Percentiles rank a stretch among this genome's conserved stretches.
Conservation (phyloP, 768 basidiomycete genomes). For the Leccinum subgranulosum region DNA sequence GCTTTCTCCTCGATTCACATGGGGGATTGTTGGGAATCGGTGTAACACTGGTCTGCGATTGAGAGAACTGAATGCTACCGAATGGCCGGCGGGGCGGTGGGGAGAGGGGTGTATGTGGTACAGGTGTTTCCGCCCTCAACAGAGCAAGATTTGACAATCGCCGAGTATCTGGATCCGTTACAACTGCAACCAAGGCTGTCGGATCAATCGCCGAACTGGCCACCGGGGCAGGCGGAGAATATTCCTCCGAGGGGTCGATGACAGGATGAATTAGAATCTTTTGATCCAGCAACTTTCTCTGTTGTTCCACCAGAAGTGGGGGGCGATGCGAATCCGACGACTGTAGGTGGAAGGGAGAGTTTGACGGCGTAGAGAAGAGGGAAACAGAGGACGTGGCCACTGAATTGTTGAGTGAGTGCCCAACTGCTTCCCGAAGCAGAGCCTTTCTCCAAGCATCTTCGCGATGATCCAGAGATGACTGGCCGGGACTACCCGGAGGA, state of each 20-base stretch:
- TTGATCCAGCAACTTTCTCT: constrained; percentile 36
- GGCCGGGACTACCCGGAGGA: constrained; percentile 58
- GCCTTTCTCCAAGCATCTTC: constrained; percentile 77
- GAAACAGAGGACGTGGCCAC: constrained; percentile 41
- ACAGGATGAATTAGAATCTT: constrained; percentile 43
- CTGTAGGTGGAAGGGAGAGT: constrained; percentile 20
- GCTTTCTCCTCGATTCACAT: constrained; percentile 13
- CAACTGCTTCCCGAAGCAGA: constrained; percentile 73
- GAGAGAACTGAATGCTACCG: constrained; percentile 43
- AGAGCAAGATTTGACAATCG: constrained; percentile 44
- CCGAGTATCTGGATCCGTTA: constrained; percentile 32
- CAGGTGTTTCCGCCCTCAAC: constrained; percentile 64
- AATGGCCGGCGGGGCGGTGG: constrained; percentile 59
- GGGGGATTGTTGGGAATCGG: constrained; percentile 8
- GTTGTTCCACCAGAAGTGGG: constrained; percentile 15
- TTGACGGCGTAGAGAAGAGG: constrained; percentile 36
- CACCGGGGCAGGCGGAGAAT: constrained; percentile 22
- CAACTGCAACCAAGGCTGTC: constrained; percentile 14
- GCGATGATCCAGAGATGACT: constrained; percentile 49
- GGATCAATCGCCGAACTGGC: constrained; percentile 5
- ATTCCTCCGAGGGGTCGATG: constrained; percentile 33
- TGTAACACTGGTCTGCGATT: constrained; percentile 54
- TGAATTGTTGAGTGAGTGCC: constrained; percentile 65
- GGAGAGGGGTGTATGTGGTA: constrained; percentile 56
- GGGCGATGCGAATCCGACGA: constrained; percentile 26